Base-by-base conservation (phyloP, 352 stramenopile species). In the Phytophthora tentaculata region DNA sequence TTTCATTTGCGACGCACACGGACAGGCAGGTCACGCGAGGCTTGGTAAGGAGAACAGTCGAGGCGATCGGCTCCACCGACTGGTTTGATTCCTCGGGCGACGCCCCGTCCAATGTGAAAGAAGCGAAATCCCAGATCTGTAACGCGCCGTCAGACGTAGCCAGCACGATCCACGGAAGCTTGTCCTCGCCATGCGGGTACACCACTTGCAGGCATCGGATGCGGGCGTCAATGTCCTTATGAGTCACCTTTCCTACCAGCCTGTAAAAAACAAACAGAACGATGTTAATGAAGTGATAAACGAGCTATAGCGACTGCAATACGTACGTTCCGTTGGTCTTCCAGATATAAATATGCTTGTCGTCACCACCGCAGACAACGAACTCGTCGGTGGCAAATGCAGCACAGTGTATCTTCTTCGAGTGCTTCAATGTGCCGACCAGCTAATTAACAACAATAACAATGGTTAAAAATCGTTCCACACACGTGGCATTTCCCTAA, bases 301-400 rank as follows among this genome's bases (percentile, higher is more conserved):
- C 22, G 20, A 58, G 19, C 32, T 39, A 32, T 28, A 53, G 19
- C 43, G 32, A 39, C 12, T n/a, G 28, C 9, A 68, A 5, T 37
- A 88, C 81, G 62, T 79, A 94, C 84, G 71, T 80, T 77, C 87
- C 88, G 48, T 81, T 73, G 50, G 69, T 80, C 68, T 89, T 84
- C 84, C 88, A 93, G 26, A 96, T 75, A 80, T 90, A 91, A 84
- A 96, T 86, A 76, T 82, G 67, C 63, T 90, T 87, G 70, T 96
- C 88, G 29, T 94, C 88, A 6, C 84, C 84, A 29, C 81, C 88
- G 50, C 83, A 92, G 24, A 94, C 84, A 20, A 95, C 63, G 37
- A 89, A 88, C 14, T 92, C 75, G 59, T 93, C 86, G 17, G 80
- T 90, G 2, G 80, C 85, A 48, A 95, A 95, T 19, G 79, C 83